Conservation (phyloP, 179 eudicot genomes). For the Amaranthus tricolor region DNA sequence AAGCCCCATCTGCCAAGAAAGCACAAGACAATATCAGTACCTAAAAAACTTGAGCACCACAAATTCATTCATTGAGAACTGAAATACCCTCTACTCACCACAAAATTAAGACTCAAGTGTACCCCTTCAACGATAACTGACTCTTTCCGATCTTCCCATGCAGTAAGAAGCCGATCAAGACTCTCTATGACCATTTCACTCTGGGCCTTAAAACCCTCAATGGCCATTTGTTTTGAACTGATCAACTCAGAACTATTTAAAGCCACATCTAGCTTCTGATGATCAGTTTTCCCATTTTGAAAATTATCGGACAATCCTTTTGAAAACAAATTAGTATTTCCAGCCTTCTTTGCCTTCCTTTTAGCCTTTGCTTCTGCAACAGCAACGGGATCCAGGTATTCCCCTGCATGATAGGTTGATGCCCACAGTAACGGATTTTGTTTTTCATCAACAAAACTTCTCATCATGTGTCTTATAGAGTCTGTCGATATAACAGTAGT, state of each 20-base stretch:
- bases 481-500: slow-evolving; percentile 96
- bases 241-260: slow-evolving; percentile 47
- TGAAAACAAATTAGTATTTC: slow-evolving; percentile 31
- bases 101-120: slow-evolving; percentile 95
- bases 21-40: slow-evolving; percentile 13
- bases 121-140: slow-evolving; percentile 96
- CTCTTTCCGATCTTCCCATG: slow-evolving; percentile 96
- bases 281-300: slow-evolving; percentile 38
- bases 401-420: slow-evolving; percentile 97
- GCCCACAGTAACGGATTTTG: slow-evolving; percentile 93
- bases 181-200: slow-evolving; percentile 99
- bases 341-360: slow-evolving; percentile 65
- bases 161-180: slow-evolving; percentile 84
- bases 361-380: slow-evolving; percentile 87
- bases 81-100: slow-evolving; percentile 47
- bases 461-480: slow-evolving; percentile 97
- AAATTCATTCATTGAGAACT: not conserved
- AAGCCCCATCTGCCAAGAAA: slow-evolving; percentile 83
- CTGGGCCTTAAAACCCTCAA: slow-evolving; percentile 96
- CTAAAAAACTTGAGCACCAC: not conserved
- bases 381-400: slow-evolving; percentile 78
- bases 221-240: slow-evolving; percentile 82
- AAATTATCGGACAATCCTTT: slow-evolving; percentile 40
- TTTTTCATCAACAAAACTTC: slow-evolving; percentile 94
- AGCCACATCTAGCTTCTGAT: slow-evolving; percentile 34